Conservation (phyloP, 2,329 filamentous ascomycete species). For the Scortechinia acanthostroma region DNA sequence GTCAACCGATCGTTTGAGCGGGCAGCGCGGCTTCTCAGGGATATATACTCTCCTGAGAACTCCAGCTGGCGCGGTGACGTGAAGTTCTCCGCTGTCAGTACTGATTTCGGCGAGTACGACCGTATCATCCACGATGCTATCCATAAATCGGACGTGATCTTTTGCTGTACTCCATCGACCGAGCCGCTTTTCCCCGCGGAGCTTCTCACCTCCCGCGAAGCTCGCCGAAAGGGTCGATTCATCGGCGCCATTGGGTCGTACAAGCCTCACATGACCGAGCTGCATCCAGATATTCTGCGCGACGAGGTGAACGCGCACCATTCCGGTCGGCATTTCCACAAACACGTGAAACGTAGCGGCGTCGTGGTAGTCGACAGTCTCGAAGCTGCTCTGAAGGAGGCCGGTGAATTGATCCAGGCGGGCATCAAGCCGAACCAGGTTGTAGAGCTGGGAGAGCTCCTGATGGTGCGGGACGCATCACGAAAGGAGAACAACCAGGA, state of each 20-base stretch:
- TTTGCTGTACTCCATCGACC: slow-evolving; percentile 53
- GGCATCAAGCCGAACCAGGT: slow-evolving; percentile 46
- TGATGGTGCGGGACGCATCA: slow-evolving; percentile 5
- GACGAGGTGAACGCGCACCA: slow-evolving; percentile 6
- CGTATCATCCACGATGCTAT: slow-evolving; percentile 40
- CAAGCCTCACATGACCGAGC: slow-evolving; percentile 56
- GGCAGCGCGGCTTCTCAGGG: slow-evolving; percentile 44
- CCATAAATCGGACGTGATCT: slow-evolving; percentile 49
- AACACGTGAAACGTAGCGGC: slow-evolving; percentile 22
- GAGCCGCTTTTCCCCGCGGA: slow-evolving; percentile 48
- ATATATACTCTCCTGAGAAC: slow-evolving; percentile 45
- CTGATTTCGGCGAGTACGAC: not conserved
- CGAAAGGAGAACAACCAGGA: slow-evolving; percentile 3
- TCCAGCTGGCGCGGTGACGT: slow-evolving; percentile 34
- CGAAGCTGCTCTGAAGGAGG: slow-evolving; percentile 52
- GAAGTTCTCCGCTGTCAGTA: slow-evolving; percentile 13
- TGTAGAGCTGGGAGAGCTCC: slow-evolving; percentile 47
- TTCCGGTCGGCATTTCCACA: not conserved
- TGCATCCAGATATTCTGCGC: slow-evolving; percentile 53
- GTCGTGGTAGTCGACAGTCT: slow-evolving; percentile 43
- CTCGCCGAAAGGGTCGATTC: slow-evolving; percentile 22
- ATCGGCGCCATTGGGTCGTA: slow-evolving; percentile 44
- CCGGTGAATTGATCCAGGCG: slow-evolving; percentile 61
- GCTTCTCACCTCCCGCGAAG: slow-evolving; percentile 36
- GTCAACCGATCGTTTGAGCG: slow-evolving; percentile 18